phyloP scores from a whole-genome alignment of 352 stramenopile genomes.

The Phytophthora europaea region DNA sequence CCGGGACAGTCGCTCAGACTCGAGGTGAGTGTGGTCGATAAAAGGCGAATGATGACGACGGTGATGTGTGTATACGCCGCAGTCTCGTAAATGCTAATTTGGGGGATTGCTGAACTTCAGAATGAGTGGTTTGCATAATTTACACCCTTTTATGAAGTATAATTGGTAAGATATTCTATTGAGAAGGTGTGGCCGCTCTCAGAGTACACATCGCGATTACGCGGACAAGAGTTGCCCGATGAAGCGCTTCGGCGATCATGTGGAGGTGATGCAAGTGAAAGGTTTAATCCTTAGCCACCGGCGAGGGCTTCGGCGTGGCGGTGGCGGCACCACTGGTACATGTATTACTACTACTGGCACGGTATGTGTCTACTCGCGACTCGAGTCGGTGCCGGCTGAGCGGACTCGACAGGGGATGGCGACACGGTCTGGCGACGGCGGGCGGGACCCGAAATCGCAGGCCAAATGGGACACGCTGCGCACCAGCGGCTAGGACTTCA shows the following conservation, averaged over 20 bases:
- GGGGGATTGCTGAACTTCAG: neutral
- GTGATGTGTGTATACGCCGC: neutral
- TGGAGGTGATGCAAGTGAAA: neutral
- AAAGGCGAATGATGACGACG: conserved; percentile 11
- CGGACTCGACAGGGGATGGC: conserved; percentile 5
- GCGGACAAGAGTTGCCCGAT: neutral
- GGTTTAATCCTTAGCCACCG: neutral
- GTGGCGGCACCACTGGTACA: neutral
- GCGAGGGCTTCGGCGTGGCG: neutral
- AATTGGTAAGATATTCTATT: neutral
- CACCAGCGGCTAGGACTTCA: conserved; percentile 1
- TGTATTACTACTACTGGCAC: too few species aligned
- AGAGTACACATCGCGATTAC: conserved; percentile 1
- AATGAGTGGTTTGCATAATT: neutral
- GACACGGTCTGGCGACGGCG: neutral
- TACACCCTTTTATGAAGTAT: neutral
- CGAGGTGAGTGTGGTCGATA: neutral
- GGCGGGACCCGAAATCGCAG: conserved; percentile 3
- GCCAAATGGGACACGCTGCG: conserved; percentile 1
- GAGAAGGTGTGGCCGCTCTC: conserved; percentile 7
- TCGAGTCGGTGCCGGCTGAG: neutral
- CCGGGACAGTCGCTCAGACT: neutral
- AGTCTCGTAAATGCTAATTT: neutral
- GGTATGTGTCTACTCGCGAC: neutral
- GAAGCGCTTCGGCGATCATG: neutral